Percentiles rank a stretch among this genome's conserved stretches.
phyloP scores from a whole-genome alignment of 768 basidiomycete genomes.

The Leccinum ochraceum region DNA sequence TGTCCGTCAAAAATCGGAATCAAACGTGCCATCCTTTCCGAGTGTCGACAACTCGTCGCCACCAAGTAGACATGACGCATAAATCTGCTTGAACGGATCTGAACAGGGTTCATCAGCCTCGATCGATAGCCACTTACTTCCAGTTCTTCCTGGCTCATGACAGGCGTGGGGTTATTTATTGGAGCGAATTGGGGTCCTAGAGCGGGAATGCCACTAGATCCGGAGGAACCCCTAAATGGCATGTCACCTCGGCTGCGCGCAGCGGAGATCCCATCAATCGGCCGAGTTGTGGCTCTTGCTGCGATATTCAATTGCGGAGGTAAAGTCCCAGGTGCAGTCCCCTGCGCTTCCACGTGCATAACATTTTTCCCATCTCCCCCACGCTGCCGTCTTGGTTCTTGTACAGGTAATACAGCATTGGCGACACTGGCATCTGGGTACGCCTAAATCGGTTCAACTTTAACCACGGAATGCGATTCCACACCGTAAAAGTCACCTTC shows the following conservation, averaged over 20 bases:
- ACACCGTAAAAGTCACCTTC: conserved; percentile 21
- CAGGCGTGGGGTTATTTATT: background rate
- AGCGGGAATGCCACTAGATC: background rate
- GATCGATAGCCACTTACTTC: conserved; percentile 18
- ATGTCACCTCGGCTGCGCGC: background rate
- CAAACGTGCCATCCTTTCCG: conserved; percentile 29
- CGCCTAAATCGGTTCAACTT: conserved; percentile 15
- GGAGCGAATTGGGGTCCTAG: background rate
- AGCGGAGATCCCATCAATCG: background rate
- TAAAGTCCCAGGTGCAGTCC: background rate
- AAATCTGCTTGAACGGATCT: conserved; percentile 26
- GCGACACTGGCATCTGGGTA: conserved; percentile 35
- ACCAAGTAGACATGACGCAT: conserved; percentile 40
- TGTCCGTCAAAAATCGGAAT: conserved; percentile 30
- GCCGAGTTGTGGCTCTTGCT: background rate
- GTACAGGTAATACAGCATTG: background rate
- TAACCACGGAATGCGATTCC: conserved; percentile 3
- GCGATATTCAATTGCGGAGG: background rate
- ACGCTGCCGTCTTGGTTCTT: background rate
- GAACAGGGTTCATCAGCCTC: background rate
- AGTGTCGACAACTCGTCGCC: conserved; percentile 37
- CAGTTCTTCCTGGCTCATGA: conserved; percentile 19
- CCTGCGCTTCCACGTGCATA: background rate
- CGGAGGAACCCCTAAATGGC: background rate
- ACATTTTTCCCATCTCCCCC: background rate